phyloP scores from a whole-genome alignment of 1,284 basidiomycete genomes.

The Stygiomarasmius scandens region DNA sequence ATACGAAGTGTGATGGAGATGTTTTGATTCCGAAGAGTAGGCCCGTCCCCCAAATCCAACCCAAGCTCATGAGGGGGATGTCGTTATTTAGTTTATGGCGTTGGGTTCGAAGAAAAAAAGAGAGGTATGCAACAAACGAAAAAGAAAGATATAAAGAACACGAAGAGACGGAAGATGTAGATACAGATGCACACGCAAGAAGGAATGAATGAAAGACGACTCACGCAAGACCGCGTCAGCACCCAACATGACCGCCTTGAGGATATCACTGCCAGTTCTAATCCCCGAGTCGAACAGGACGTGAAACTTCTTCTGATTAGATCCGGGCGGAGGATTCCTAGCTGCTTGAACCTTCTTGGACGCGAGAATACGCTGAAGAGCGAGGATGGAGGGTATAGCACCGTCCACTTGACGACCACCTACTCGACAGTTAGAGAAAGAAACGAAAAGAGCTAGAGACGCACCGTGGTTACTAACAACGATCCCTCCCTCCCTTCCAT shows the following conservation, averaged over 20 bases:
- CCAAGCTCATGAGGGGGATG: too few relatives aligned
- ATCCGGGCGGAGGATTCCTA: constrained; percentile 32
- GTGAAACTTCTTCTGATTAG: constrained; percentile 47
- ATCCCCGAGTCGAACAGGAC: constrained; percentile 83
- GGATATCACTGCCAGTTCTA: constrained; percentile 72
- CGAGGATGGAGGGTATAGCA: constrained; percentile 70
- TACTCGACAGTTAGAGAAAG: constrained; percentile 23
- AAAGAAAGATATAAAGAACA: too few relatives aligned
- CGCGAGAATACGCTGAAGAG: constrained; percentile 62
- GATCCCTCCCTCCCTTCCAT: constrained; percentile 69
- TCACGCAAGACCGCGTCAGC: constrained; percentile 66
- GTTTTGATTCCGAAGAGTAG: too few relatives aligned
- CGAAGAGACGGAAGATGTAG: too few relatives aligned
- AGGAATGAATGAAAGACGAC: constrained; percentile 28
- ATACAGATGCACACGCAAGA: too few relatives aligned
- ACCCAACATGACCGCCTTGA: constrained; percentile 76
- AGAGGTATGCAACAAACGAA: too few relatives aligned
- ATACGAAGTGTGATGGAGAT: too few relatives aligned
- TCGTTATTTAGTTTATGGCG: too few relatives aligned
- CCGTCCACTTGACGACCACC: constrained; percentile 85
- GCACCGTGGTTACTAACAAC: constrained; percentile 82
- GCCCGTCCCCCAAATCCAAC: too few relatives aligned
- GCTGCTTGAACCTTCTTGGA: constrained; percentile 60
- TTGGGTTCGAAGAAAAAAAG: too few relatives aligned
- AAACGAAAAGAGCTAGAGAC: constrained; percentile 12